A percentile compares a stretch with the other conserved stretches of the same genome.
Conservation (phyloP, 345 rosid species). For the Arabidopsis suecica region DNA sequence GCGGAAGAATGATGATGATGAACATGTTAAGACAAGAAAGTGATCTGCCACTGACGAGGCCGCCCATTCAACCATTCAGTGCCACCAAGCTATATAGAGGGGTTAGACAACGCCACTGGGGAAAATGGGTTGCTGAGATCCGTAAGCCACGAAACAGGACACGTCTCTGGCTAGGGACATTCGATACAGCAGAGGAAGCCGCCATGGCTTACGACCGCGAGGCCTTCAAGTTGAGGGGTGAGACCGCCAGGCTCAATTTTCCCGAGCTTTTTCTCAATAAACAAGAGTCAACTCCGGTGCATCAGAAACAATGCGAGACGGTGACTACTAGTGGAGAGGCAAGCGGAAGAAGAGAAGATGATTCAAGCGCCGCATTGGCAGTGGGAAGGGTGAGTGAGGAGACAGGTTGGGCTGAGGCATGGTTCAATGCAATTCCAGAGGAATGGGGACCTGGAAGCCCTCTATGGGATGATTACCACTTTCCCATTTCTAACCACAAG, state of each 20-base stretch:
- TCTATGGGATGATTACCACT: conserved; percentile 85
- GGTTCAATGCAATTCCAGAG: conserved; percentile 80
- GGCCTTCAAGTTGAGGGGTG: conserved; percentile 86
- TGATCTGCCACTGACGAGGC: conserved; percentile 57
- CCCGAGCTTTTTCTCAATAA: conserved; percentile 79
- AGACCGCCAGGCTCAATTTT: conserved; percentile 86
- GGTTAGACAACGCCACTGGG: conserved; percentile 96
- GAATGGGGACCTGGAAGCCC: conserved; percentile 95
- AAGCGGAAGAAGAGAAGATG: conserved; percentile 39
- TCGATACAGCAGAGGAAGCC: conserved; percentile 93
- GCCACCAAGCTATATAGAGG: conserved; percentile 89
- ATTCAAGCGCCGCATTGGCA: conserved; percentile 16
- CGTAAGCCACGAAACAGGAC: conserved; percentile 91
- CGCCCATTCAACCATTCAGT: conserved; percentile 68
- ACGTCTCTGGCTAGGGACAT: conserved; percentile 95
- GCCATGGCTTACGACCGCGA: conserved; percentile 92
- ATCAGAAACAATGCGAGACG: conserved; percentile 36
- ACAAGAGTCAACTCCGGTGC: conserved; percentile 45
- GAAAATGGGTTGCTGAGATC: conserved; percentile 98
- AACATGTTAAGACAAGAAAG: conserved; percentile 66
- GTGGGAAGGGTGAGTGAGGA: conserved; percentile 69
- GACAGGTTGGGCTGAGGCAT: conserved; percentile 63
- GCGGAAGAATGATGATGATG: conserved; percentile 79
- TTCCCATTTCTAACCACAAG: conserved; percentile 52
- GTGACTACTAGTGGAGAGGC: conserved; percentile 21